Evolutionary conservation across 2,329 filamentous ascomycete species (phyloP).

Genomic region (Leptoxyphium fumago): DNA sequence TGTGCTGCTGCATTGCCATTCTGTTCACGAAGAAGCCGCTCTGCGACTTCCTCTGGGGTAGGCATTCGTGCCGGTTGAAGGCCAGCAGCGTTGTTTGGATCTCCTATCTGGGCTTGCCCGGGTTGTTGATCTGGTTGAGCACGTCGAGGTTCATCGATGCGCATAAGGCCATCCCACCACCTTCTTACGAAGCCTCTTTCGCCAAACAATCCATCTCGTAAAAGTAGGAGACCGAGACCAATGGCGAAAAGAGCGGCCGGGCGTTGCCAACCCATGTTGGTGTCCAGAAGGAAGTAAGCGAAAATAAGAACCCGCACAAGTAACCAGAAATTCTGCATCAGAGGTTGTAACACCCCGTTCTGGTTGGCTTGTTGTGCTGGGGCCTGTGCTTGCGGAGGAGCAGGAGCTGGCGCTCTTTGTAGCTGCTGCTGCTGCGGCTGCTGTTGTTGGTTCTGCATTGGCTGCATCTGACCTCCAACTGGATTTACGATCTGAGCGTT

Average conservation of each 20-base stretch:
- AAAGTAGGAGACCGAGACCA: constrained; percentile 26
- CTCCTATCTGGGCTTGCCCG: not conserved
- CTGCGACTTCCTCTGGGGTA: constrained; percentile 28
- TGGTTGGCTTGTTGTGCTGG: constrained; percentile 5
- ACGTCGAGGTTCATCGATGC: constrained; percentile 4
- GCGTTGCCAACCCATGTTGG: constrained; percentile 29
- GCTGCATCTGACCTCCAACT: too few relatives aligned
- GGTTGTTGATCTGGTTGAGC: not conserved
- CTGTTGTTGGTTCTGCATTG: constrained; percentile 3
- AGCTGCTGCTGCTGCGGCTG: constrained; percentile 1
- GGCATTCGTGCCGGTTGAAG: constrained; percentile 9
- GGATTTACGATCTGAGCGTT: too few relatives aligned
- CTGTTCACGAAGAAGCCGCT: constrained; percentile 22
- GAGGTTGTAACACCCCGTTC: constrained; percentile 15
- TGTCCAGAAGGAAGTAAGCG: constrained; percentile 41
- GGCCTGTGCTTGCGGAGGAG: constrained; percentile 1
- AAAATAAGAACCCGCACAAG: constrained; percentile 44
- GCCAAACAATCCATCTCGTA: constrained; percentile 27
- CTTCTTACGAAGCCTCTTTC: constrained; percentile 22
- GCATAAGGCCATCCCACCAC: constrained; percentile 32
- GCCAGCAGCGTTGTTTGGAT: not conserved
- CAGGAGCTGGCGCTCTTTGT: not conserved
- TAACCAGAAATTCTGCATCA: constrained; percentile 38
- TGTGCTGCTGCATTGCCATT: constrained; percentile 7
- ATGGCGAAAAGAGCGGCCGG: constrained; percentile 26